Evolutionary conservation across 192 early-diverging fungal species (phyloP).

Genomic region (Coemansia sp.): DNA sequence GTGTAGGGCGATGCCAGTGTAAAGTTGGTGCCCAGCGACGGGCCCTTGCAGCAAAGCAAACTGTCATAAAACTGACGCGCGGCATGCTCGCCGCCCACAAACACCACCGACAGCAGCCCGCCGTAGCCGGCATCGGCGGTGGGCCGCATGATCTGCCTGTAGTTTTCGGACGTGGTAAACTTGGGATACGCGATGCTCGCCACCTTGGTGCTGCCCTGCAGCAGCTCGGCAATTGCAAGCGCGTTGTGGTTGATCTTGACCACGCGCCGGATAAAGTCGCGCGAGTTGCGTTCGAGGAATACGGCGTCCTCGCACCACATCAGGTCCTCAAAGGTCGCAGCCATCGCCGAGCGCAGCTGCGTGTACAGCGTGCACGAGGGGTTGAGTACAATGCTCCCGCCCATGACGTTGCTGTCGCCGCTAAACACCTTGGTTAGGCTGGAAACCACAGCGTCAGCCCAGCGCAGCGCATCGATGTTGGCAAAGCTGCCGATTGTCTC

Average conservation of each 20-base stretch:
- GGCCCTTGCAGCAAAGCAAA: slow-evolving; percentile 84
- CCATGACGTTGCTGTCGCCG: slow-evolving; percentile 94
- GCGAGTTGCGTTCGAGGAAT: slow-evolving; percentile 93
- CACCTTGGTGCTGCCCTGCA: slow-evolving; percentile 68
- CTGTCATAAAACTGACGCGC: slow-evolving; percentile 76
- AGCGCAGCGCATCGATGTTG: slow-evolving; percentile 76
- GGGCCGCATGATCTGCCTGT: slow-evolving; percentile 60
- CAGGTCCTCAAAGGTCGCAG: slow-evolving; percentile 71
- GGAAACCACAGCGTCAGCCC: slow-evolving; percentile 85
- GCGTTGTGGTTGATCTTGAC: slow-evolving; percentile 75
- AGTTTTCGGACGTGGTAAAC: slow-evolving; percentile 66
- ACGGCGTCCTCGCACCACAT: slow-evolving; percentile 93
- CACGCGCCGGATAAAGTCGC: slow-evolving; percentile 77
- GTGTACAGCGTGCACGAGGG: slow-evolving; percentile 60
- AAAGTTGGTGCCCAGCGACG: slow-evolving; percentile 95
- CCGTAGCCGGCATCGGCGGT: slow-evolving; percentile 71
- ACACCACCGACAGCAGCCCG: slow-evolving; percentile 80
- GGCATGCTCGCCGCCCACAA: slow-evolving; percentile 56
- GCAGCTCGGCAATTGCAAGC: slow-evolving; percentile 70
- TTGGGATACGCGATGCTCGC: slow-evolving; percentile 81
- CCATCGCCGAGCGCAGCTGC: slow-evolving; percentile 57
- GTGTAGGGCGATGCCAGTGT: slow-evolving; percentile 94
- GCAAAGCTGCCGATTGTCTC: slow-evolving; percentile 96
- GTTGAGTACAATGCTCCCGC: slow-evolving; percentile 85
- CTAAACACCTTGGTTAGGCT: slow-evolving; percentile 94